Base-by-base conservation (phyloP, 2,329 filamentous ascomycete genomes). In the Colletotrichum cordylinicola region DNA sequence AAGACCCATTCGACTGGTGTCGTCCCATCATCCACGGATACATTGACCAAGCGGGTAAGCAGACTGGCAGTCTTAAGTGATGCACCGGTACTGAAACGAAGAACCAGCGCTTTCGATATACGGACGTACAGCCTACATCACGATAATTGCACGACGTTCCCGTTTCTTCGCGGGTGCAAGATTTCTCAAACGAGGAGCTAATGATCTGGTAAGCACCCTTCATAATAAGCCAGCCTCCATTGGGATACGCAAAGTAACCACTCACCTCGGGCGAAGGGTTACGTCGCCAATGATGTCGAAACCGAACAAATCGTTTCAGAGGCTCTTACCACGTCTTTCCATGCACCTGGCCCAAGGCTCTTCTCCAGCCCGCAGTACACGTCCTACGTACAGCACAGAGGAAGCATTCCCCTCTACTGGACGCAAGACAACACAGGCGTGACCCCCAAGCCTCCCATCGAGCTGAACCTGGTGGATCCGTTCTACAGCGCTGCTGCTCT, bases 261-360 rank as follows among this genome's bases (percentile, higher is more conserved):
- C 35, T 77, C 60, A 78, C n/a, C 18, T n/a, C 24, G 18, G 39
- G 15, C 3, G 61, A 88, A 74, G 82, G 96, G 97, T 16, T 98
- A 98, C 82, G 97, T 99, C 70, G 98, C 97, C 68, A 99, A 99
- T 82, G 98, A 99, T 84, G 97, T 99, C 29, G 98, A 99, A 85
- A 98, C 97, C 1, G 97, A 99, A 85, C 97, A 99, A 83, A 98
- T 99, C 76, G 96, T 99, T 7, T 97, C 96, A 1, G 97, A 99
- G 82, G 95, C 96, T 80, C 88, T 96, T 67, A 98, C 96, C 1
- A 99, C 97, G 1, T 98, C 97, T 0, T 98, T 99, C 80, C 97
- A 99, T 85, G 94, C 95, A 4, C 95, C 97, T 6, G 96, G 96
- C 0, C 95, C 94, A 4, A 92, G 92, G 65, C 90, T 98, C 13